phyloP scores from a whole-genome alignment of 192 early-diverging fungal genomes.

The Fimicolochytrium jonesii region DNA sequence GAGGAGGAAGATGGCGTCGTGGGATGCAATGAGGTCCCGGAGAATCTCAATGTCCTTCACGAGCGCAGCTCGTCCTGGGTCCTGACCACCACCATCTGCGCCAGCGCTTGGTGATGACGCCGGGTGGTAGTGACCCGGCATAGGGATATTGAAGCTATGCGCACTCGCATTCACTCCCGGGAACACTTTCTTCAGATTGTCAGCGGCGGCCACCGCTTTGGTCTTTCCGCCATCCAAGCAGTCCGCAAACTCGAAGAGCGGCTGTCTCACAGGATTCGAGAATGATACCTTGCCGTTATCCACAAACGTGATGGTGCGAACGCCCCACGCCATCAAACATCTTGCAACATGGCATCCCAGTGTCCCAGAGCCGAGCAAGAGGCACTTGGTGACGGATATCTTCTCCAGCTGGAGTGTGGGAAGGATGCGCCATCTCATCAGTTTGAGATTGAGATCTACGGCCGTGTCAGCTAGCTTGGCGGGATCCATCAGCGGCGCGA shows the following conservation, averaged over 20 bases:
- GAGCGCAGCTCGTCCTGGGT: constrained; percentile 2
- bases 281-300: constrained; percentile 89
- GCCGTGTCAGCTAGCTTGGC: constrained; percentile 75
- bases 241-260: constrained; percentile 88
- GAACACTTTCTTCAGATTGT: constrained; percentile 66
- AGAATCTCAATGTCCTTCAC: constrained; percentile 51
- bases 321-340: constrained; percentile 83
- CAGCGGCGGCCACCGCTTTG: constrained; percentile 86
- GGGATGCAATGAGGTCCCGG: constrained; percentile 59
- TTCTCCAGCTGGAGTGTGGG: constrained; percentile 78
- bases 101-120: too few relatives aligned
- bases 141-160: constrained; percentile 75
- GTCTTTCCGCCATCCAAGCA: constrained; percentile 78
- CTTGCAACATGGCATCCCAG: constrained; percentile 91
- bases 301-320: constrained; percentile 90
- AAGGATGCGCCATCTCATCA: constrained; percentile 95
- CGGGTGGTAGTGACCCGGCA: constrained; percentile 83
- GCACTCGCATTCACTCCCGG: constrained; percentile 76
- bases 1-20: constrained; percentile 86
- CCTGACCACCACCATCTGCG: too few relatives aligned
- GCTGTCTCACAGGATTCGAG: constrained; percentile 95
- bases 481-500: constrained; percentile 90
- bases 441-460: constrained; percentile 89
- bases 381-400: constrained; percentile 69
- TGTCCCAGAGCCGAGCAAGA: constrained; percentile 92